Evolutionary conservation across 495 filamentous ascomycete species (phyloP).

Genomic region (Aspergillus ostianus): DNA sequence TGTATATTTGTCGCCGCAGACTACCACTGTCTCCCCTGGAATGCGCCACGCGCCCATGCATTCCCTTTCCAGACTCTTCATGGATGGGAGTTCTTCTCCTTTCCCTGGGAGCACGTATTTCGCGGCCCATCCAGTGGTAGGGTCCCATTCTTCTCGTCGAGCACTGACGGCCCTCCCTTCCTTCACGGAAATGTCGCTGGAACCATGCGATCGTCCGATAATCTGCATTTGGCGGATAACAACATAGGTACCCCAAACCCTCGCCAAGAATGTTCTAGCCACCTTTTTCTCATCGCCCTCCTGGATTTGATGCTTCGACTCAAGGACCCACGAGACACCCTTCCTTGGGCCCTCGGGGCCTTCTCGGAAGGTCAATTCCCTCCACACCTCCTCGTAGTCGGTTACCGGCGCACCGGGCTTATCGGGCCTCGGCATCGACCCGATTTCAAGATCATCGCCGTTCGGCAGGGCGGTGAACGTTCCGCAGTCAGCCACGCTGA

Average conservation of each 20-base stretch:
- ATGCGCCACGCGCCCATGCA: slow-evolving; percentile 16
- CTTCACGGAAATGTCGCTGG: slow-evolving; percentile 21
- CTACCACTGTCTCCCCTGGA: slow-evolving; percentile 22
- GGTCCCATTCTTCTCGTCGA: slow-evolving; percentile 36
- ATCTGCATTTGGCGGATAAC: slow-evolving; percentile 34
- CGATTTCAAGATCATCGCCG: slow-evolving; percentile 41
- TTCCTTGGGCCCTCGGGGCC: slow-evolving; percentile 22
- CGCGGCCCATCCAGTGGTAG: slow-evolving; percentile 22
- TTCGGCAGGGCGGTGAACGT: slow-evolving; percentile 38
- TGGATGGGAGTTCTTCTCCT: slow-evolving; percentile 26
- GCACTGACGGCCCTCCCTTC: slow-evolving; percentile 35
- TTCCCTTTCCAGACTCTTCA: slow-evolving; percentile 21
- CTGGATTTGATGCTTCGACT: slow-evolving; percentile 24
- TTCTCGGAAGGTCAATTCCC: slow-evolving; percentile 29
- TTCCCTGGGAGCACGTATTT: slow-evolving; percentile 29
- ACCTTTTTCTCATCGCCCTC: slow-evolving; percentile 27
- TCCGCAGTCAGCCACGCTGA: slow-evolving; percentile 38
- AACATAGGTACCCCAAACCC: slow-evolving; percentile 38
- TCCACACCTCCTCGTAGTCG: slow-evolving; percentile 43
- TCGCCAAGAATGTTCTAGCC: slow-evolving; percentile 35
- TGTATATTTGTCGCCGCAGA: slow-evolving; percentile 29
- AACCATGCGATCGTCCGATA: slow-evolving; percentile 12
- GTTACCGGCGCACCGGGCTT: slow-evolving; percentile 31
- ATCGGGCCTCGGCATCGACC: slow-evolving; percentile 40
- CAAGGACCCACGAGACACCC: slow-evolving; percentile 38